Evolutionary conservation across 257 asterid species (phyloP), one percentile per base, ranked within the genome.

Genomic region (Scutellaria baicalensis): DNA sequence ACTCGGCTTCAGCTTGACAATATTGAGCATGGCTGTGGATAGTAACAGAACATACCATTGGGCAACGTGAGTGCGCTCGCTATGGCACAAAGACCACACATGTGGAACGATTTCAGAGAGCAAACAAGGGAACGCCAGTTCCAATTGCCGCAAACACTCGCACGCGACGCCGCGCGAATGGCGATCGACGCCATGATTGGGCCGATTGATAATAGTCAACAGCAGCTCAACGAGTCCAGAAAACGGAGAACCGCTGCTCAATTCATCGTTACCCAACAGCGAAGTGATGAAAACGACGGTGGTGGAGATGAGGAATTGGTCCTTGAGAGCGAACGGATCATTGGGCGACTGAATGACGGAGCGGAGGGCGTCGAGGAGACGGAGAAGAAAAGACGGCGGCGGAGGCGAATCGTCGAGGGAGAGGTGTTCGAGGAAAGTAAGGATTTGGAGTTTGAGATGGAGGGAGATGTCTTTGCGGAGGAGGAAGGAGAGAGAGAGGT

Each of bases 91-190:
- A 14, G 84, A 74, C 98, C 98, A 93, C 64, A 90, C 58, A 66
- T 88, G 83, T 10, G 91, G 87, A 8, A 76, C 68, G 55, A 89
- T 65, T 51, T 89, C 94, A 7, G 94, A 93, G 8, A 93, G 82
- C 71, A 93, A 73, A 56, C 98, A 87, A 21, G 98, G 98, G 80
- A 83, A 82, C 5, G 95, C 88, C 43, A 84, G 63, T 72, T 93
- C 98, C 81, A 93, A 71, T 64, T 93, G 96, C 59, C 97, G 86
- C 78, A 93, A 66, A 64, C 98, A 93, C 81, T 90, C 98, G 65
- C 97, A 90, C 56, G 96, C 94, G 27, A 89, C 67, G 60, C 88
- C 94, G 27, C 97, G 83, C 16, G 95, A 82, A 70, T 85, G 92
- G 20, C 98, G 89, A 70, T 93, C 98, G 18, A 89, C 59, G 33